Base-by-base conservation (phyloP, 257 asterid genomes). In the Solanum habrochaites region DNA sequence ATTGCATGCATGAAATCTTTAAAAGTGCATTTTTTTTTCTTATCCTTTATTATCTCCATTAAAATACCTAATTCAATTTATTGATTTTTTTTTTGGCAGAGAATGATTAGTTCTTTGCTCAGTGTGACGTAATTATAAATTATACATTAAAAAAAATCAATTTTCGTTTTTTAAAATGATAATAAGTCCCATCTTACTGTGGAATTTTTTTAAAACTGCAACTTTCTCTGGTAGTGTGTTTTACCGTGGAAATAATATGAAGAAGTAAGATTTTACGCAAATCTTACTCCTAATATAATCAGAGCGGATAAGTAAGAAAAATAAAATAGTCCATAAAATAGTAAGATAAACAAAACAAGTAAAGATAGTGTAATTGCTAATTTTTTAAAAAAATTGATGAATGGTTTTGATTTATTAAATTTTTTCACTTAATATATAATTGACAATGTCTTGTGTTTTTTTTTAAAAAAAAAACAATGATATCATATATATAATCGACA, bases 1-100 rank as follows among this genome's bases (percentile, higher is more conserved):
- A 80, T 47, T 47, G 67, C 85, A 47, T 80, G 67, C 83, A 80
- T 80, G 85, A 80, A 27, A 80, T 47, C n/a, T 78, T 78, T 78
- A 78, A 80, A 71, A 47, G 67, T 27, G 43, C 32, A 45, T 4
- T 21, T 74, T 74, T 39, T 74, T 74, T 39, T 20, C 56, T 39
- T 74, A 37, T 74, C 56, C 56, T 37, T 21, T 74, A 27, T 35
- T 72, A 72, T 13, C 27, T 18, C 25, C 80, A 72, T 23, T 39
- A 37, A 37, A 74, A 21, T 23, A 39, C 56, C 35, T 74, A 40
- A 74, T 40, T 74, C 13, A 23, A 6, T 72, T 72, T 72, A 56
- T 56, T 56, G 64, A 18, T 11, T 25, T 14, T 2, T 29, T 23
- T 20, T 23, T 7, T 40, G 3, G 2, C 9, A 80, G 85, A 27